Percentiles rank a stretch among this genome's conserved stretches.
These are phyloP conservation scores for Leishmania lainsoni DNA, from an alignment of 208 protist species.

Conservation along the genomic window DNA sequence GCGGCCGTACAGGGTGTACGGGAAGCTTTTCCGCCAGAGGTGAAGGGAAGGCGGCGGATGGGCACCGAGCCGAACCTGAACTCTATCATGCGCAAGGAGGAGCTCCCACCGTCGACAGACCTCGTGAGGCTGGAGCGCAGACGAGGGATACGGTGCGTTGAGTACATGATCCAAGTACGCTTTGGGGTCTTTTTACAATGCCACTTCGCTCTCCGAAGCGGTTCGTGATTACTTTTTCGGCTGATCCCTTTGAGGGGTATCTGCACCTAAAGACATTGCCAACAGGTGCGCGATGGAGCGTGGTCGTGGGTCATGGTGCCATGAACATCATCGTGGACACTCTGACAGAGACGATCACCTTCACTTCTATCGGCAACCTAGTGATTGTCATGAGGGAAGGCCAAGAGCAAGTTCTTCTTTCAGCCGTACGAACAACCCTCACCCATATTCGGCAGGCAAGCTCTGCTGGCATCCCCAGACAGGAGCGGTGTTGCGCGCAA, in stretches of 20 bases:
- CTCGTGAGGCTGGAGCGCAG: not conserved
- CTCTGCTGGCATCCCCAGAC: slow-evolving; percentile 5
- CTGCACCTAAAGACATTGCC: not conserved
- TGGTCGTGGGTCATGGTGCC: not conserved
- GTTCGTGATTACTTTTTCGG: not conserved
- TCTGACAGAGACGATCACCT: not conserved
- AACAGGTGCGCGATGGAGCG: slow-evolving; percentile 22
- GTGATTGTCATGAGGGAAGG: not conserved
- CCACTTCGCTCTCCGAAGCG: not conserved
- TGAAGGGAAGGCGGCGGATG: slow-evolving; percentile 26
- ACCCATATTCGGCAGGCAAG: not conserved
- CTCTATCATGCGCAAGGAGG: not conserved
- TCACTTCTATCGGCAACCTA: slow-evolving; percentile 1
- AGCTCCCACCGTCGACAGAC: not conserved
- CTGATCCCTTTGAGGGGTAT: not conserved
- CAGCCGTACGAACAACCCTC: slow-evolving; percentile 1
- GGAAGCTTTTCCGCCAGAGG: not conserved
- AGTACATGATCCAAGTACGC: not conserved
- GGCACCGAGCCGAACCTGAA: slow-evolving; percentile 14
- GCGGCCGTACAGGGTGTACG: not conserved
- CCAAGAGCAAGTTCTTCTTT: not conserved
- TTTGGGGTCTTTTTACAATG: not conserved
- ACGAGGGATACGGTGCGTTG: not conserved
- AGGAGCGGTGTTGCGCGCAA: not conserved
- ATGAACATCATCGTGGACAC: slow-evolving; percentile 1